Evolutionary conservation across 495 filamentous ascomycete species (phyloP), one percentile per base, ranked within the genome.

Genomic region (Chaetomium fimeti): DNA sequence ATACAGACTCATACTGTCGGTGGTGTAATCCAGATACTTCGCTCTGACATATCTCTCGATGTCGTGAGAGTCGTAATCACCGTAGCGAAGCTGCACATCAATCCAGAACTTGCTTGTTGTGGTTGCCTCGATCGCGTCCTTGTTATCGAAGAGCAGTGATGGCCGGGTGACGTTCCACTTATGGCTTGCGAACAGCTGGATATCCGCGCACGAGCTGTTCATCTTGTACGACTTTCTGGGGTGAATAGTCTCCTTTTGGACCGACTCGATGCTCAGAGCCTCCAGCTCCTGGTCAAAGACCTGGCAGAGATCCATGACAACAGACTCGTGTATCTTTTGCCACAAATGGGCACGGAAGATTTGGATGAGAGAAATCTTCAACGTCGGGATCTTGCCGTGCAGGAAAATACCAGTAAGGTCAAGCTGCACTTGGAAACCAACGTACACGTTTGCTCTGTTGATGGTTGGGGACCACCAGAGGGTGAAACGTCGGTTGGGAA

Each of bases 171-270:
- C 93, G 67, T 96, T 97, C 95, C 95, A 99, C 73, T 98, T 99
- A 79, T 97, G 94, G 58, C 91, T 96, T 20, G 95, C 95, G 72
- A 99, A 99, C 47, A 99, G 86, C 51, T 98, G 83, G 67, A 99
- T 97, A 78, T 99, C 95, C 18, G 95, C 95, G 76, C 95, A 99
- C 49, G 94, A 98, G 74, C 93, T 97, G 82, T 99, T 99, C 95
- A 99, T 99, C 85, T 99, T 99, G 84, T 99, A 99, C 0, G 94
- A 98, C 77, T 99, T 99, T 84, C 95, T 86, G 49, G 95, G 95
- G 83, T 99, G 95, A 68, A 99, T 99, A 0, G 94, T 98, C 80
- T 99, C 95, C 79, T 99, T 99, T 75, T 99, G 95, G 20, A 99
- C 95, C 5, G 94, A 94, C 76, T 99, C 94, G 65, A 99, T 97